Evolutionary conservation across 2,329 filamentous ascomycete species (phyloP).

Genomic region (Fusarium denticulatum): DNA sequence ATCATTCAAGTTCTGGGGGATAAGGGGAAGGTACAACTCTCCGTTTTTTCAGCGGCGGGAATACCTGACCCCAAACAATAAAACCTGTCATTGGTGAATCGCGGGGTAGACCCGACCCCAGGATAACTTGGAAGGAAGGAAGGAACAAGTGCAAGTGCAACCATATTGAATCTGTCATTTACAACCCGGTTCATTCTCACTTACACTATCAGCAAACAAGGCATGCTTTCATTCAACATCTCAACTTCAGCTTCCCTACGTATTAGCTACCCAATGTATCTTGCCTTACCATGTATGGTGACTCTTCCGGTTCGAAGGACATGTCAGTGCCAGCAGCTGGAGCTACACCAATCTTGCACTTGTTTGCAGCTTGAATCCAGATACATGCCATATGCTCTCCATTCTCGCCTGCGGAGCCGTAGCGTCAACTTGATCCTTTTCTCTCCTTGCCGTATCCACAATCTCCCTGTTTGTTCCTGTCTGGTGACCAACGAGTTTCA

Average conservation of each 20-base stretch:
- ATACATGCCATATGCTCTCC: not conserved
- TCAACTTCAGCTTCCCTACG: not conserved
- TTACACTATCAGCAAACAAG: not conserved
- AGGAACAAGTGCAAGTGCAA: conserved; percentile 8
- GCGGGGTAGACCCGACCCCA: conserved; percentile 32
- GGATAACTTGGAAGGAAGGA: conserved; percentile 16
- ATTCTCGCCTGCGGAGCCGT: conserved; percentile 20
- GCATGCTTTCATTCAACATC: not conserved
- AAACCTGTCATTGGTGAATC: conserved; percentile 29
- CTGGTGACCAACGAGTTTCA: conserved; percentile 28
- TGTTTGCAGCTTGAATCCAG: not conserved
- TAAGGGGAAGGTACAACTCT: not conserved
- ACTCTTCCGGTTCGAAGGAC: not conserved
- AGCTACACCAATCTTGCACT: not conserved
- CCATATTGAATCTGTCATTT: not conserved
- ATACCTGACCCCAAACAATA: not conserved
- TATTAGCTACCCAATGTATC: not conserved
- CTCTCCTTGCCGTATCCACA: conserved; percentile 24
- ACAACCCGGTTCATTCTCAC: not conserved
- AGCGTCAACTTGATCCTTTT: conserved; percentile 19
- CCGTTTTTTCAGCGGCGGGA: not conserved
- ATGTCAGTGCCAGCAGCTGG: not conserved
- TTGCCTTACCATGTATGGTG: not conserved
- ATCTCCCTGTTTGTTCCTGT: conserved; percentile 25
- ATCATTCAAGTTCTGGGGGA: not conserved